Conservation (phyloP, 2,329 filamentous ascomycete genomes). For the Thelonectria olida region DNA sequence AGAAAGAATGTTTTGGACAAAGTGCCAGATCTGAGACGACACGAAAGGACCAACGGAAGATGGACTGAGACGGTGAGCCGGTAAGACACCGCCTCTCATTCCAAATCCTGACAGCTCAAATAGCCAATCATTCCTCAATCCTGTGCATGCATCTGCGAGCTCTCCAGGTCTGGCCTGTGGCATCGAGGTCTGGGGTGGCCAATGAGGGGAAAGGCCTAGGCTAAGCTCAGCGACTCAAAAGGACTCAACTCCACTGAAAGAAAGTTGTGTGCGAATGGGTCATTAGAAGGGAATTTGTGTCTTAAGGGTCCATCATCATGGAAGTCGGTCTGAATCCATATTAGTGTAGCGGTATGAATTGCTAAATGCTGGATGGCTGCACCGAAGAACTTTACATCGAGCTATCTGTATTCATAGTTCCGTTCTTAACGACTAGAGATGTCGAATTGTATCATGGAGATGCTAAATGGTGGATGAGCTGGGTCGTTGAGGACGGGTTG, state of each 20-base stretch:
- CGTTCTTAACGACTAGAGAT: constrained; percentile 19
- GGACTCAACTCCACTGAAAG: constrained; percentile 17
- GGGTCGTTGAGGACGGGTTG: constrained; percentile 25
- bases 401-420: constrained; percentile 9
- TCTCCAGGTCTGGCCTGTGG: neutral
- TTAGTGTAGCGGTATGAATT: constrained; percentile 11
- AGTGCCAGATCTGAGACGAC: constrained; percentile 36
- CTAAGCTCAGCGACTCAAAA: constrained; percentile 27
- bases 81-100: constrained; percentile 26
- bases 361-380: constrained; percentile 14
- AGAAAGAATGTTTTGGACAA: constrained; percentile 20
- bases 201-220: constrained; percentile 24
- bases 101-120: constrained; percentile 7
- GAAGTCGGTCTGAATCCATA: constrained; percentile 8
- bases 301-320: neutral
- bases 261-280: neutral
- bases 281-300: constrained; percentile 7
- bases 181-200: constrained; percentile 6
- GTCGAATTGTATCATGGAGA: constrained; percentile 27
- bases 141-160: constrained; percentile 14
- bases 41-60: constrained; percentile 25
- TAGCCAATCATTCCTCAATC: constrained; percentile 28
- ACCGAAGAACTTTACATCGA: constrained; percentile 2
- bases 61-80: constrained; percentile 30
- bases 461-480: constrained; percentile 24